Evolutionary conservation across 169 alveolate species (phyloP).

Genomic region (Plasmodium yoelii): DNA sequence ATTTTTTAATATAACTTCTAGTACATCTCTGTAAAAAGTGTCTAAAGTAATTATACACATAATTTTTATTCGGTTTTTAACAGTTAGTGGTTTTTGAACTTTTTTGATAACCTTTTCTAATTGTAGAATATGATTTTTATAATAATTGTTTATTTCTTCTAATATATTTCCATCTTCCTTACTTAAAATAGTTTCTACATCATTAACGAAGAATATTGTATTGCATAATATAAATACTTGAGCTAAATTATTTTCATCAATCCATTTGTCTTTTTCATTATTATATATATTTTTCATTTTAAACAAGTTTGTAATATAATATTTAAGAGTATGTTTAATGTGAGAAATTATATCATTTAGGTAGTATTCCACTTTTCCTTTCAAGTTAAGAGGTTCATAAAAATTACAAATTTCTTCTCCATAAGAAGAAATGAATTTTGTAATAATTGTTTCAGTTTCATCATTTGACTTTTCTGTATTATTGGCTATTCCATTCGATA

Average conservation of each 20-base stretch:
- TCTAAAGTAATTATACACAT: constrained; percentile 97
- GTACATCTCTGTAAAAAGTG: constrained; percentile 96
- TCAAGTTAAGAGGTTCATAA: constrained; percentile 28
- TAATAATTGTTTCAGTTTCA: constrained; percentile 12
- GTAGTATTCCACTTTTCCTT: constrained; percentile 67
- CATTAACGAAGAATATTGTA: constrained; percentile 65
- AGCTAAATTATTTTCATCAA: constrained; percentile 58
- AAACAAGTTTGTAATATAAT: constrained; percentile 44
- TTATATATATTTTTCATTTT: constrained; percentile 25
- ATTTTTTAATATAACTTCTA: constrained; percentile 88
- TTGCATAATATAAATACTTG: constrained; percentile 72
- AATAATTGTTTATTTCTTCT: constrained; percentile 85
- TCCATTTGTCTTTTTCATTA: constrained; percentile 56
- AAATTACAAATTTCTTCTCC: constrained; percentile 71
- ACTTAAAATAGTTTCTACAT: constrained; percentile 75
- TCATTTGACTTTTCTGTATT: neutral
- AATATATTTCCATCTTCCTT: constrained; percentile 77
- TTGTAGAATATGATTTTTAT: constrained; percentile 84
- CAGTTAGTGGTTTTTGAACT: constrained; percentile 92
- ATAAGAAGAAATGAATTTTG: constrained; percentile 53
- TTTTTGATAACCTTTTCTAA: constrained; percentile 91
- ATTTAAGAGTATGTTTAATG: constrained; percentile 54
- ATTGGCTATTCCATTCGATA: neutral
- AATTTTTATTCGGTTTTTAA: constrained; percentile 90
- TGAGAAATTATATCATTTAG: constrained; percentile 61